A percentile compares a stretch with the other conserved stretches of the same genome.
These are phyloP conservation scores for Alternaria solani DNA, from an alignment of 2,329 filamentous ascomycete species.

Conservation along the genomic window DNA sequence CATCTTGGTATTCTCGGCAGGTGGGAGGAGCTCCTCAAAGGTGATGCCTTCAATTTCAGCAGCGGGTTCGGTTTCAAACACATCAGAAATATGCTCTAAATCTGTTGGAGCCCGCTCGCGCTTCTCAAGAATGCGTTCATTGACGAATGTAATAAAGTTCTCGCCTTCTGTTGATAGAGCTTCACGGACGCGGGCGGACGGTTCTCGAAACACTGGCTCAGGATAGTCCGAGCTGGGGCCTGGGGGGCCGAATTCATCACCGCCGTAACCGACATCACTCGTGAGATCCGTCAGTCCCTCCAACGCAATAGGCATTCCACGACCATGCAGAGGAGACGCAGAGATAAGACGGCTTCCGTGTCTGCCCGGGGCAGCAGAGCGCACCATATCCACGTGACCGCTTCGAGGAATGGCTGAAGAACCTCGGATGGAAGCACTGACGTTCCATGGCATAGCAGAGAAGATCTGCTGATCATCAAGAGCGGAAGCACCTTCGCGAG, in stretches of 20 bases:
- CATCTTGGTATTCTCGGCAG: slow-evolving; percentile 60
- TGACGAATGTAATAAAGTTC: slow-evolving; percentile 70
- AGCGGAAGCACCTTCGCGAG: slow-evolving; percentile 70
- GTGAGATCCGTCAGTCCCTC: slow-evolving; percentile 42
- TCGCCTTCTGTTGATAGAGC: slow-evolving; percentile 65
- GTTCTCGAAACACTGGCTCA: slow-evolving; percentile 13
- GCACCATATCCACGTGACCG: slow-evolving; percentile 52
- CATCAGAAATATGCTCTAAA: slow-evolving; percentile 24
- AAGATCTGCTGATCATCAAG: slow-evolving; percentile 73
- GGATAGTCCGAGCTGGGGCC: slow-evolving; percentile 32
- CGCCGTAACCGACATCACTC: slow-evolving; percentile 40
- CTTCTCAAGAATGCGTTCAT: slow-evolving; percentile 54
- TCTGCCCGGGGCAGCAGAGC: slow-evolving; percentile 48
- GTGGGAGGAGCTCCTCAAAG: slow-evolving; percentile 75
- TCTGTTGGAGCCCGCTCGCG: slow-evolving; percentile 23
- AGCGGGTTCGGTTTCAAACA: slow-evolving; percentile 40
- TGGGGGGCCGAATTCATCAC: slow-evolving; percentile 27
- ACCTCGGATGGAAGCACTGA: slow-evolving; percentile 63
- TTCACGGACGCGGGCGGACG: slow-evolving; percentile 56
- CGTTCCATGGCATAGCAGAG: slow-evolving; percentile 74
- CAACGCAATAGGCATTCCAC: slow-evolving; percentile 47
- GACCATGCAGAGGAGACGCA: slow-evolving; percentile 68
- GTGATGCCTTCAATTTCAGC: slow-evolving; percentile 56
- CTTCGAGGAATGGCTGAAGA: slow-evolving; percentile 56
- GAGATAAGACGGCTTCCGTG: slow-evolving; percentile 62